Base-by-base conservation (phyloP, 1,284 basidiomycete species). In the Puccinia sorghi region DNA sequence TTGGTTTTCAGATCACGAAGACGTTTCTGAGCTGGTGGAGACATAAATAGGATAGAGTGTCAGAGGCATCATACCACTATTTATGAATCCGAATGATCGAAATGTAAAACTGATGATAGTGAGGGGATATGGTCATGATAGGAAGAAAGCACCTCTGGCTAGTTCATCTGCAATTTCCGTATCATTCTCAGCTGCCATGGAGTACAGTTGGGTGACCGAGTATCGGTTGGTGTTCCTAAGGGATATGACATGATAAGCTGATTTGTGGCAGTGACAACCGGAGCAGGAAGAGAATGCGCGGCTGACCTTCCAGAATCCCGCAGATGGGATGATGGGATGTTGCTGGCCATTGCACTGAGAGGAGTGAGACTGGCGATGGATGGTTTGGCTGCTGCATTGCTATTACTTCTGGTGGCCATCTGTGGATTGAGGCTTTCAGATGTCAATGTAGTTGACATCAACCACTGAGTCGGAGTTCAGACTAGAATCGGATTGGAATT, bases 101-200 rank as follows among this genome's bases (percentile, higher is more conserved):
- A 37, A 61, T 78, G 27, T 11, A 12, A 32, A 63, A 64, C 54
- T 25, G 22, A 32, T 32, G 9, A 25, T 25, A 1, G n/a, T 5
- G 12, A n/a, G 54, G 37, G 50, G 13, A 15, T 54, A 32, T n/a
- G 25, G 12, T 17, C 7, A 7, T 20, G 39, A 71, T 71, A 52
- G 17, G 5, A 48, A 0, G 15, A 61, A 72, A 52, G 52, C 66
- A 93, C 93, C 93, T 88, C 93, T 88, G 11, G 95, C 94, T 80
- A 99, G 87, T 85, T 99, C 96, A 85, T 99, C 96, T 86, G 98
- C 95, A 59, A 98, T 93, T 85, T 99, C 97, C 39, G 97, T 92
- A 84, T 99, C 96, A 88, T 97, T 94, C 86, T 99, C 95, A 39
- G 95, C 96, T 13, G 95, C 95, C 90, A 99, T 94, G 83, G 92